Conservation (phyloP, 2,329 filamentous ascomycete species). For the Chaetothyriales sp. region DNA sequence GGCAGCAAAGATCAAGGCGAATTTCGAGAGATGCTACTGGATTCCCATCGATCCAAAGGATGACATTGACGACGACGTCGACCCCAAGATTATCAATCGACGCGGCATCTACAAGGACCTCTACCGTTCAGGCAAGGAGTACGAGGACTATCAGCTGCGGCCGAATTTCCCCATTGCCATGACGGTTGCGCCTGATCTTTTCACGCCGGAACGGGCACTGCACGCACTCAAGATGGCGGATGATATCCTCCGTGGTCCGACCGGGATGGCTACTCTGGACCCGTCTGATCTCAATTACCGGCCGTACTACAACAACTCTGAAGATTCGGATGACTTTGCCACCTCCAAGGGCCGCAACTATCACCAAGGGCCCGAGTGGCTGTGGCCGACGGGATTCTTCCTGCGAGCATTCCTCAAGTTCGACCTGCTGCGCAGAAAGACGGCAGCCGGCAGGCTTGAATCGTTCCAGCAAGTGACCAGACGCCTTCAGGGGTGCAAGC, state of each 20-base stretch:
- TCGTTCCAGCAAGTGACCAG: slow-evolving; percentile 89
- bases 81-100: slow-evolving; percentile 65
- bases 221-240: slow-evolving; percentile 68
- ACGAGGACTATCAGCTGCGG: slow-evolving; percentile 92
- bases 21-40: slow-evolving; percentile 88
- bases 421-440: slow-evolving; percentile 58
- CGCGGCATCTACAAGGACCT: slow-evolving; percentile 97
- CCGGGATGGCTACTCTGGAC: slow-evolving; percentile 91
- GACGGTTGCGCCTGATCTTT: slow-evolving; percentile 80
- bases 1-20: slow-evolving; percentile 63
- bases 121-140: slow-evolving; percentile 84
- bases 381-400: slow-evolving; percentile 96
- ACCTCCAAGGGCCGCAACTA: slow-evolving; percentile 94
- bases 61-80: slow-evolving; percentile 48
- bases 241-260: slow-evolving; percentile 63
- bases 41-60: slow-evolving; percentile 56
- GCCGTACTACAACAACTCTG: slow-evolving; percentile 86
- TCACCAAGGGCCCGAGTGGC: slow-evolving; percentile 94
- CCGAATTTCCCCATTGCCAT: slow-evolving; percentile 92
- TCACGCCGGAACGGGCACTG: slow-evolving; percentile 63
- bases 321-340: slow-evolving; percentile 79
- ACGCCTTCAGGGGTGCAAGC: slow-evolving; percentile 67
- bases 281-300: slow-evolving; percentile 85
- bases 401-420: slow-evolving; percentile 82
- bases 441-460: slow-evolving; percentile 56